These are phyloP conservation scores for Nepenthes gracilis DNA, from an alignment of 148 eudicot species.

Conservation along the genomic window DNA sequence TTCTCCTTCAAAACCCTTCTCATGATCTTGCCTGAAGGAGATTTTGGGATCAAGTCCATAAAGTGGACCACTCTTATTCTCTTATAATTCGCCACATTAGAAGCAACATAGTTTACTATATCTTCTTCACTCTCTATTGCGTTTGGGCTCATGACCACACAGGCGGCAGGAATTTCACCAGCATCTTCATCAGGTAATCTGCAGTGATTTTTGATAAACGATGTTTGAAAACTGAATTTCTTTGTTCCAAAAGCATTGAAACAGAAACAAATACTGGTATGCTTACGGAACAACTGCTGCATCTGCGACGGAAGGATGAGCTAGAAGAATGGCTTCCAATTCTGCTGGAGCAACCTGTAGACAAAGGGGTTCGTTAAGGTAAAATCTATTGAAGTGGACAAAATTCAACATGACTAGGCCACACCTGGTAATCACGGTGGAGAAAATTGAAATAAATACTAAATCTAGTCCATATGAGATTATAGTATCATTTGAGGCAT, in stretches of 20 bases:
- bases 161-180: constrained; percentile 88
- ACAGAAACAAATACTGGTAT: background rate
- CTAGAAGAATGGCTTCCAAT: constrained; percentile 71
- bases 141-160: constrained; percentile 56
- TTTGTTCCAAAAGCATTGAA: background rate
- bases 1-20: constrained; percentile 39
- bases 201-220: background rate
- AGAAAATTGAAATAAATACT: too few relatives aligned
- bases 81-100: constrained; percentile 71
- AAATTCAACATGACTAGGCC: too few relatives aligned
- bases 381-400: background rate
- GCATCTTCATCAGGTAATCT: constrained; percentile 85
- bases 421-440: too few relatives aligned
- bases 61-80: constrained; percentile 60
- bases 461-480: too few relatives aligned
- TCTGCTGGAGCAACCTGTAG: constrained; percentile 94
- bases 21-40: constrained; percentile 50
- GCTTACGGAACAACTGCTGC: constrained; percentile 80
- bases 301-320: constrained; percentile 74
- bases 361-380: background rate
- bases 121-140: constrained; percentile 68
- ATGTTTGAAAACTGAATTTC: background rate
- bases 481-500: too few relatives aligned
- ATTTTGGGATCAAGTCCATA: constrained; percentile 68
- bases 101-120: constrained; percentile 52